Percentiles rank a stretch among this genome's conserved stretches.
Evolutionary conservation across 441 rosid species (phyloP).

Genomic region (Bruguiera hainesii): DNA sequence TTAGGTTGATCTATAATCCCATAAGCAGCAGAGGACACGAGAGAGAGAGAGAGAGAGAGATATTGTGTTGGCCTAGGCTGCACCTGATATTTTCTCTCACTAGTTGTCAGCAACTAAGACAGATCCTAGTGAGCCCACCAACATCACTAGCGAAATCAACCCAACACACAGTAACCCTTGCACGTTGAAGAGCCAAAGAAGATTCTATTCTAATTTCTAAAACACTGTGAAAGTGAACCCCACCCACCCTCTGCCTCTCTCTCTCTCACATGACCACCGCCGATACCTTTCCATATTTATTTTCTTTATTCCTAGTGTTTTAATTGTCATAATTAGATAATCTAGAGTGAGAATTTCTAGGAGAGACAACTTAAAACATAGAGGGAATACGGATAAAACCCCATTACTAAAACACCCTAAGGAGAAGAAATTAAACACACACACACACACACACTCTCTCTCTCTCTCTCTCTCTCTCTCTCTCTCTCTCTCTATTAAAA

Average conservation of each 20-base stretch:
- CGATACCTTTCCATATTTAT: conserved; percentile 25
- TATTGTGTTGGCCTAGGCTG: background rate
- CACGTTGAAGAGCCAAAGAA: conserved; percentile 40
- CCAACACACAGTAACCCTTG: conserved; percentile 16
- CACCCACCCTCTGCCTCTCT: conserved; percentile 16
- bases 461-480: background rate
- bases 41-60: background rate
- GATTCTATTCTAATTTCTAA: conserved; percentile 61
- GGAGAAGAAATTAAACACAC: background rate
- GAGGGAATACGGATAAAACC: conserved; percentile 39
- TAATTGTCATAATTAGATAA: conserved; percentile 16
- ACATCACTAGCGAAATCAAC: conserved; percentile 22
- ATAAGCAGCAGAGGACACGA: no score
- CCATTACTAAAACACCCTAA: background rate
- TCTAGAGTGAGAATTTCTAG: conserved; percentile 38
- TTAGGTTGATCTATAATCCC: no score
- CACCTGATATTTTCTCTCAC: conserved; percentile 17
- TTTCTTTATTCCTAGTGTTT: conserved; percentile 8
- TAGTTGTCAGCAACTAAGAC: conserved; percentile 53
- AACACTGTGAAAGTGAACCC: conserved; percentile 44
- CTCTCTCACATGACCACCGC: conserved; percentile 53
- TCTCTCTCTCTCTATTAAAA: background rate
- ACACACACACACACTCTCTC: background rate
- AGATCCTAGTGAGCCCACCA: conserved; percentile 54
- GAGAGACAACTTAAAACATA: conserved; percentile 51